A percentile compares a stretch with the other conserved stretches of the same genome.
These are phyloP conservation scores for Picochlorum sp. DNA, from an alignment of 139 green algal genomes.

Conservation along the genomic window DNA sequence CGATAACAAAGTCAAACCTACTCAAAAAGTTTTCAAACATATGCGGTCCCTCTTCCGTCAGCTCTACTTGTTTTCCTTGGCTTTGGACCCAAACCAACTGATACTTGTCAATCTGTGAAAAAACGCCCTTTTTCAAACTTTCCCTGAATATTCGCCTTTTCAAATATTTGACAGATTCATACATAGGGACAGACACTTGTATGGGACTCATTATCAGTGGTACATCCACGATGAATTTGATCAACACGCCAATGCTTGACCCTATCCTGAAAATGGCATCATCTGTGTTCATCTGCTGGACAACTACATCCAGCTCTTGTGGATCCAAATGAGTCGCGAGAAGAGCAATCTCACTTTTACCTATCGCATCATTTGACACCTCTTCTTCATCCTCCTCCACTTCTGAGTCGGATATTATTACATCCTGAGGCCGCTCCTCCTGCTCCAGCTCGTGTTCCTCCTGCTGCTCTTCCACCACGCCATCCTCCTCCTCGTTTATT, in stretches of 20 bases:
- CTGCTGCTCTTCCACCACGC: too few relatives aligned
- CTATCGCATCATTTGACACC: too few relatives aligned
- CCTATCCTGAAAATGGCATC: constrained; percentile 21
- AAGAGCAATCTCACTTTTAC: too few relatives aligned
- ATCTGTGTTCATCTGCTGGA: constrained; percentile 21
- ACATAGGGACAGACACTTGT: constrained; percentile 21
- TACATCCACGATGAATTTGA: constrained; percentile 12
- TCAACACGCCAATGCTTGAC: constrained; percentile 5
- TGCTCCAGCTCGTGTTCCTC: too few relatives aligned
- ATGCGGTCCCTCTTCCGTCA: not conserved
- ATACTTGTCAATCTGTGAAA: not conserved
- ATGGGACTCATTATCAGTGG: not conserved
- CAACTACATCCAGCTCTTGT: not conserved
- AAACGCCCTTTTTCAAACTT: constrained; percentile 13
- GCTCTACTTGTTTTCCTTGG: not conserved
- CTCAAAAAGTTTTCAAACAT: not conserved
- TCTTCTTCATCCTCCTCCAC: too few relatives aligned
- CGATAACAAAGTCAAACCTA: not conserved
- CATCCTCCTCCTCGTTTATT: too few relatives aligned
- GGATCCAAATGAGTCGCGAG: not conserved
- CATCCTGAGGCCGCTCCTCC: too few relatives aligned
- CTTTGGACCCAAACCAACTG: not conserved
- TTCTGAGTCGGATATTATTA: too few relatives aligned
- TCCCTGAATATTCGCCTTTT: constrained; percentile 22
- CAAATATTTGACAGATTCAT: constrained; percentile 22